Conservation (phyloP, 129 eudicot species). For the Calendula officinalis region DNA sequence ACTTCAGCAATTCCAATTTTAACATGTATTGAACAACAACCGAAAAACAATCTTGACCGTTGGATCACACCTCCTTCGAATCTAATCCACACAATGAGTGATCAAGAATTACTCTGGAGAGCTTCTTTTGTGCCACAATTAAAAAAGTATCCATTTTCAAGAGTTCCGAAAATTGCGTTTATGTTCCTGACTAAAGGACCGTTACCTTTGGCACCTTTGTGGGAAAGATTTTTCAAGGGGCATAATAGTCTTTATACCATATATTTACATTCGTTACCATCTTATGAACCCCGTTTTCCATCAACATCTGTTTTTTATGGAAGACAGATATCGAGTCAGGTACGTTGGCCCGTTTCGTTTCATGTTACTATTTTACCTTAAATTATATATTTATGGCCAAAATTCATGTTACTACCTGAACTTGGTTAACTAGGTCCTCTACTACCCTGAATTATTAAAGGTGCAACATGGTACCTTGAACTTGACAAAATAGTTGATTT, state of each 20-base stretch:
- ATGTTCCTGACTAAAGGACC: constrained; percentile 98
- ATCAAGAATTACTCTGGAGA: constrained; percentile 72
- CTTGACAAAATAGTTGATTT: too few species aligned
- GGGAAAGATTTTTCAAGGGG: constrained; percentile 92
- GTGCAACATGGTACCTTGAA: too few species aligned
- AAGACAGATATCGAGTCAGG: constrained; percentile 89
- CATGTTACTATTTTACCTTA: constrained; percentile 9
- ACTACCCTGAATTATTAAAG: too few species aligned
- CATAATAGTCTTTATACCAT: constrained; percentile 54
- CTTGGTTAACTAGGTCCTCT: too few species aligned
- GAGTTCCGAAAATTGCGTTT: constrained; percentile 86
- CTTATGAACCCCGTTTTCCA: constrained; percentile 48
- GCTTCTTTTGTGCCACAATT: constrained; percentile 63
- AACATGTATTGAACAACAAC: constrained; percentile 39
- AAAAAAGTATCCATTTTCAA: constrained; percentile 57
- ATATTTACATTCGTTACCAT: constrained; percentile 71
- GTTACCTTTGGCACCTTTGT: constrained; percentile 80
- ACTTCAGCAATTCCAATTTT: constrained; percentile 39
- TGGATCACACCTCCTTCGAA: constrained; percentile 68
- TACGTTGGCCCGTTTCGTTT: constrained; percentile 24
- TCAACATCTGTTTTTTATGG: constrained; percentile 65
- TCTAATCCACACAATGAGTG: constrained; percentile 66
- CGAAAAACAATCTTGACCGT: constrained; percentile 33
- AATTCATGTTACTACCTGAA: too few species aligned
- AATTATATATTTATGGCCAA: too few species aligned